Conservation (phyloP, 1,284 basidiomycete species). For the Afroboletus lepidellus region DNA sequence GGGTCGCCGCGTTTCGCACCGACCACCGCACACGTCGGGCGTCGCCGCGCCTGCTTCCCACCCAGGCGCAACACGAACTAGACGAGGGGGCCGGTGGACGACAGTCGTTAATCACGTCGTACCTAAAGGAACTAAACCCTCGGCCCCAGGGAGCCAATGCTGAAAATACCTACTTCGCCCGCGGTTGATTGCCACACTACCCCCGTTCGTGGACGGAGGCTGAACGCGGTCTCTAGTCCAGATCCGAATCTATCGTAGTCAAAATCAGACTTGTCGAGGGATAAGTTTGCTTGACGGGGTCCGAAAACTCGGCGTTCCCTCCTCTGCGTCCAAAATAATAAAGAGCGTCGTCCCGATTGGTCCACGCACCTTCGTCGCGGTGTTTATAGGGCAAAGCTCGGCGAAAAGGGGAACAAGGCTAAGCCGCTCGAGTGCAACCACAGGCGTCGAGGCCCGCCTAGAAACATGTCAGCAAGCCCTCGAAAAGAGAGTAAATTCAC, state of each 20-base stretch:
- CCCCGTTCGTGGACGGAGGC: slow-evolving; percentile 18
- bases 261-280: slow-evolving; percentile 28
- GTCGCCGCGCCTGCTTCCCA: slow-evolving; percentile 8
- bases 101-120: slow-evolving; percentile 12
- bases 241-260: slow-evolving; percentile 24
- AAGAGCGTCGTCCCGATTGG: slow-evolving; percentile 11
- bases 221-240: slow-evolving; percentile 1
- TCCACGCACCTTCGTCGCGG: slow-evolving; percentile 16
- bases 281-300: slow-evolving; percentile 6
- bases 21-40: background rate
- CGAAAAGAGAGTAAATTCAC: slow-evolving; percentile 2
- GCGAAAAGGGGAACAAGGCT: slow-evolving; percentile 7
- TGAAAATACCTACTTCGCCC: slow-evolving; percentile 11
- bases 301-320: slow-evolving; percentile 8
- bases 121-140: slow-evolving; percentile 18
- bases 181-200: slow-evolving; percentile 26
- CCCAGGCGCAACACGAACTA: background rate
- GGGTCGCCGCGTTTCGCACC: background rate
- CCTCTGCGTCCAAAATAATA: slow-evolving; percentile 3
- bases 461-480: slow-evolving; percentile 1
- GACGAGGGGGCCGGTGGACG: background rate
- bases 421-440: background rate
- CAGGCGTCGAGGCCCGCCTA: slow-evolving; percentile 4
- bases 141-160: slow-evolving; percentile 26
- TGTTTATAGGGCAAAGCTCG: slow-evolving; percentile 6